Base-by-base conservation (phyloP, 139 green algal genomes). In the Medakamo hakoo region DNA sequence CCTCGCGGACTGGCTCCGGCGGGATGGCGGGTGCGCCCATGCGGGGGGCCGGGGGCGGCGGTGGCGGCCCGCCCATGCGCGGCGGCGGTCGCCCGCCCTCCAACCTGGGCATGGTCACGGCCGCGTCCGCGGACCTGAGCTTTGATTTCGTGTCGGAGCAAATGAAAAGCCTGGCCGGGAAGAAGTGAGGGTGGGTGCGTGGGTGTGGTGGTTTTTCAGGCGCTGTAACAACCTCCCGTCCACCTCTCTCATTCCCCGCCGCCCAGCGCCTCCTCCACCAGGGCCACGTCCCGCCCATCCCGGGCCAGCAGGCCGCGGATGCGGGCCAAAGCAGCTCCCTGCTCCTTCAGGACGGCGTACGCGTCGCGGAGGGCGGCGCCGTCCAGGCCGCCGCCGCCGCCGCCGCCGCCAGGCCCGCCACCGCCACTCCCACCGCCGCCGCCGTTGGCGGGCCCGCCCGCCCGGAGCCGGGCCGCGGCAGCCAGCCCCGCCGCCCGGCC, bases 91-190 rank as follows among this genome's bases (percentile, higher is more conserved):
- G n/a, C n/a, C n/a, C n/a, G n/a, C n/a, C n/a, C n/a, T n/a, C n/a
- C n/a, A n/a, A n/a, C n/a, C n/a, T n/a, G n/a, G n/a, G n/a, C n/a
- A n/a, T n/a, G n/a, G n/a, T n/a, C n/a, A n/a, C n/a, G n/a, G n/a
- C n/a, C n/a, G n/a, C n/a, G n/a, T n/a, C n/a, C n/a, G n/a, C n/a
- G n/a, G n/a, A 60, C 23, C 9, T n/a, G 9, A 60, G 55, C 55
- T 60, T 60, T 60, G 55, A 60, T 23, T 60, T 60, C n/a, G n/a
- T 74, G 23, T 30, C 59, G 26, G 55, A 55, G 29, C 60, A 60
- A 1, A 58, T 73, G 4, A 52, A 49, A 18, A 28, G 31, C 0
- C 31, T 65, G 2, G 27, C 27, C n/a, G 32, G 32, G 3, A 68
- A 68, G 60, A 26, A 64, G 60, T 68, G 25, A 55, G 24, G 1